Evolutionary conservation across 176 grass and related monocot genomes (phyloP).

Genomic region (Triticum urartu): DNA sequence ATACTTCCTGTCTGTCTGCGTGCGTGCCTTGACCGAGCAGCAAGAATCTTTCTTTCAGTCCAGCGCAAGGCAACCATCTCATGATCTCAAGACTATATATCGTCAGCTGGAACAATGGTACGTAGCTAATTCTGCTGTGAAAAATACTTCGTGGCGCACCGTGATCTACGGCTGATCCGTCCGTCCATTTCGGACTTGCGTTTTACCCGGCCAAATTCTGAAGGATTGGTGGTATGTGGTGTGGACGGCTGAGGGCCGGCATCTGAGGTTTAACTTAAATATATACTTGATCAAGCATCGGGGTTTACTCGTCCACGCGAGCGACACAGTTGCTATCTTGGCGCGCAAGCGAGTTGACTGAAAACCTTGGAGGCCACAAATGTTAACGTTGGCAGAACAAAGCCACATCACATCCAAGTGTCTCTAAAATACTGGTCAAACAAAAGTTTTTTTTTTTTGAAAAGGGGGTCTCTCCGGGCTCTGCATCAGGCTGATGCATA

Average conservation of each 20-base stretch:
- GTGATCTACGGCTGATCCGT: too few relatives aligned
- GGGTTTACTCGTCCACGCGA: not conserved
- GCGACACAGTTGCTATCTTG: conserved; percentile 9
- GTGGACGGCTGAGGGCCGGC: not conserved
- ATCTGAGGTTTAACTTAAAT: not conserved
- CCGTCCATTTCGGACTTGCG: not conserved
- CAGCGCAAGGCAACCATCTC: not conserved
- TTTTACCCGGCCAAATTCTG: not conserved
- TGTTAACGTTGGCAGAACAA: conserved; percentile 38
- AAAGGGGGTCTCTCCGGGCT: too few relatives aligned
- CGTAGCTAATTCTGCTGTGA: too few relatives aligned
- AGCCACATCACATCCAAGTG: not conserved
- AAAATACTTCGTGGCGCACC: too few relatives aligned
- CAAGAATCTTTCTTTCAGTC: conserved; percentile 24
- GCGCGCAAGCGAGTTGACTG: conserved; percentile 16
- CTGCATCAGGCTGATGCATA: too few relatives aligned
- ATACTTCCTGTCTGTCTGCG: conserved; percentile 26
- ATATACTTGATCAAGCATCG: not conserved
- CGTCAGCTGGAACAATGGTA: not conserved
- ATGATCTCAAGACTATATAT: not conserved
- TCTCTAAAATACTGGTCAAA: conserved; percentile 20
- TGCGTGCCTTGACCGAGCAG: not conserved
- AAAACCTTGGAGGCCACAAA: conserved; percentile 17
- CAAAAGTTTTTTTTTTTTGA: not conserved
- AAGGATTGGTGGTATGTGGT: not conserved